Conservation (phyloP, 2,329 filamentous ascomycete genomes). For the Neopestalotiopsis clavispora region DNA sequence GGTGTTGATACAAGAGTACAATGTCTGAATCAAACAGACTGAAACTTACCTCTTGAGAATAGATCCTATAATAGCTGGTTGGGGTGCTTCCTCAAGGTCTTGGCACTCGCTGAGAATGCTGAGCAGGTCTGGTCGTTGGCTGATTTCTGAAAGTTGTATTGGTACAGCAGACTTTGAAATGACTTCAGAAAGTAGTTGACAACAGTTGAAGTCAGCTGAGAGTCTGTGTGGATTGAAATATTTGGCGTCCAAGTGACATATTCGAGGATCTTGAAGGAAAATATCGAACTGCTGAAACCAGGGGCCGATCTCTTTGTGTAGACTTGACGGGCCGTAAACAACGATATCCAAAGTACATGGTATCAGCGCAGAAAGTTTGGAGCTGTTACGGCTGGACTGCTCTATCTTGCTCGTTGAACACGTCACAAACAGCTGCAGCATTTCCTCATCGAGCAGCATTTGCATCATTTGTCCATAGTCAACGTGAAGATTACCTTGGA, state of each 20-base stretch:
- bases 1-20: conserved; percentile 17
- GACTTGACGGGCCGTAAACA: background rate
- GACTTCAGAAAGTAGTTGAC: background rate
- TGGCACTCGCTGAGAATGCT: conserved; percentile 11
- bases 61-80: conserved; percentile 18
- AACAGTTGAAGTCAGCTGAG: background rate
- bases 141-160: conserved; percentile 14
- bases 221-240: conserved; percentile 19
- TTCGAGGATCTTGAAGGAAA: conserved; percentile 16
- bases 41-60: background rate
- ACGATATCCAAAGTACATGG: background rate
- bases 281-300: conserved; percentile 15
- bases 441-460: background rate
- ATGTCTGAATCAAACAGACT: background rate
- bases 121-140: conserved; percentile 17
- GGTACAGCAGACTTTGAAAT: background rate
- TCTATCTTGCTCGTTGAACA: background rate
- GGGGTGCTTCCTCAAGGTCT: conserved; percentile 21
- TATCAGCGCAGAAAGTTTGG: background rate
- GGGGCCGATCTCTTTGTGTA: conserved; percentile 4
- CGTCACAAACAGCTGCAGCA: background rate
- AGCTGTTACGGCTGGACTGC: background rate
- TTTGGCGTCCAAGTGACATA: background rate
- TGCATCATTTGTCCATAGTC: background rate
- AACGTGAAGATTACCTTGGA: background rate